These are phyloP conservation scores for Stenocarpella maydis DNA, from an alignment of 2,329 filamentous ascomycete species.

Conservation along the genomic window DNA sequence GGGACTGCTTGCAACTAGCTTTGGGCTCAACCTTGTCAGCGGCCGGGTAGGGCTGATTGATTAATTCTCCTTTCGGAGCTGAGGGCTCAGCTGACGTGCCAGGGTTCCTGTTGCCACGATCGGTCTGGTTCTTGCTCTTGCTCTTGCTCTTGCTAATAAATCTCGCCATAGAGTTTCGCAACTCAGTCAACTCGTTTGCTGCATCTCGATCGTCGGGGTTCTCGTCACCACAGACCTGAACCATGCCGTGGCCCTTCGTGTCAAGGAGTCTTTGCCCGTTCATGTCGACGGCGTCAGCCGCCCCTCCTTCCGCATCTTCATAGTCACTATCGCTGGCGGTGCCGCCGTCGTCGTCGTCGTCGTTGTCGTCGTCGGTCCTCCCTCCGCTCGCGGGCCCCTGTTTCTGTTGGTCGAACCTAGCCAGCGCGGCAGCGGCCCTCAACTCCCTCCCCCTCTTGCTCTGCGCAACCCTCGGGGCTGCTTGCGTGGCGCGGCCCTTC, in stretches of 20 bases:
- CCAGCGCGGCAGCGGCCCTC: constrained; percentile 78
- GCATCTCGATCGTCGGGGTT: constrained; percentile 61
- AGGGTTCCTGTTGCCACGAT: not conserved
- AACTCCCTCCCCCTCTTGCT: constrained; percentile 80
- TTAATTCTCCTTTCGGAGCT: not conserved
- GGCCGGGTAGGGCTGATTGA: constrained; percentile 1
- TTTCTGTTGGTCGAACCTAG: constrained; percentile 70
- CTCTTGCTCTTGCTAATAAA: constrained; percentile 25
- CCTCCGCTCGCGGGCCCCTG: constrained; percentile 56
- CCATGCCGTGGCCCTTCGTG: constrained; percentile 69
- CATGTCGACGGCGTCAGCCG: constrained; percentile 67
- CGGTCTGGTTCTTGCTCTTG: constrained; percentile 17
- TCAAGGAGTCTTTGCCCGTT: constrained; percentile 73
- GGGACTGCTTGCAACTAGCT: constrained; percentile 4
- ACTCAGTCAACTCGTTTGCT: constrained; percentile 72
- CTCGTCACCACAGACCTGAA: constrained; percentile 81
- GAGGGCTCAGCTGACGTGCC: not conserved
- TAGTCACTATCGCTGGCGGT: constrained; percentile 53
- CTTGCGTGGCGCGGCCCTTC: constrained; percentile 66
- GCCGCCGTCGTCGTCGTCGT: constrained; percentile 47
- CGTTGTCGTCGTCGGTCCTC: constrained; percentile 45
- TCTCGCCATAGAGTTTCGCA: constrained; percentile 54
- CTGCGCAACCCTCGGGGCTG: constrained; percentile 76
- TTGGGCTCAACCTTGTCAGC: constrained; percentile 24
- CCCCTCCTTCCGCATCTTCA: constrained; percentile 48